Evolutionary conservation across 2,329 filamentous ascomycete species (phyloP).

Genomic region (Scopulariopsis brevicaulis): DNA sequence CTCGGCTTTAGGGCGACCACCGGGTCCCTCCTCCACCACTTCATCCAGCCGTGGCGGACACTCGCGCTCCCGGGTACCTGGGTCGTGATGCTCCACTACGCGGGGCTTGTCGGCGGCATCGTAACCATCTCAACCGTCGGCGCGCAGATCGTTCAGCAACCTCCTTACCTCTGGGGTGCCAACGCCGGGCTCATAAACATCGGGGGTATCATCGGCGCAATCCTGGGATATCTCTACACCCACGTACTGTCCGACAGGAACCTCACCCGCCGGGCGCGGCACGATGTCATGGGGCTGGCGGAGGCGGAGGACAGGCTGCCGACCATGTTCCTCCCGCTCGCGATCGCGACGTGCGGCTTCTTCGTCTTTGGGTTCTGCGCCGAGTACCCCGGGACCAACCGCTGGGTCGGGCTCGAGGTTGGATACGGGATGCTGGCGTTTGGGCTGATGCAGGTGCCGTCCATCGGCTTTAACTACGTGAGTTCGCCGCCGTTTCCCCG

Average conservation of each 20-base stretch:
- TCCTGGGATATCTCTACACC: constrained; percentile 64
- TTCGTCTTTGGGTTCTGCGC: constrained; percentile 25
- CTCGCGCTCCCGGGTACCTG: constrained; percentile 77
- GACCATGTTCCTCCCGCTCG: constrained; percentile 16
- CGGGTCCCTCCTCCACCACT: constrained; percentile 55
- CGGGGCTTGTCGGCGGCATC: constrained; percentile 87
- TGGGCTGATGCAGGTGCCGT: constrained; percentile 25
- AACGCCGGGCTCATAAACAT: constrained; percentile 77
- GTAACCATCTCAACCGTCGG: constrained; percentile 81
- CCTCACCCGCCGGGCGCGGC: constrained; percentile 56
- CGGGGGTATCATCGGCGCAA: constrained; percentile 75
- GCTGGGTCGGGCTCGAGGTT: constrained; percentile 21
- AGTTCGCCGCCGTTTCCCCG: constrained; percentile 8
- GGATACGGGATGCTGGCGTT: constrained; percentile 24
- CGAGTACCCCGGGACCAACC: constrained; percentile 14
- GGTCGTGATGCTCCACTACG: constrained; percentile 72
- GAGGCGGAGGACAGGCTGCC: constrained; percentile 22
- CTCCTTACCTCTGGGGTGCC: constrained; percentile 74
- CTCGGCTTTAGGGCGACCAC: constrained; percentile 73
- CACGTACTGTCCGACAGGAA: constrained; percentile 64
- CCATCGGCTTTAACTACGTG: constrained; percentile 25
- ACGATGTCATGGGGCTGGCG: constrained; percentile 39
- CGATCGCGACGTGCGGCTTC: constrained; percentile 18
- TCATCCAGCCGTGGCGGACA: constrained; percentile 68
- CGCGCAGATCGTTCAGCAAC: constrained; percentile 70